These are phyloP conservation scores for Pleurotus djamor DNA, from an alignment of 768 basidiomycete genomes.

Conservation along the genomic window DNA sequence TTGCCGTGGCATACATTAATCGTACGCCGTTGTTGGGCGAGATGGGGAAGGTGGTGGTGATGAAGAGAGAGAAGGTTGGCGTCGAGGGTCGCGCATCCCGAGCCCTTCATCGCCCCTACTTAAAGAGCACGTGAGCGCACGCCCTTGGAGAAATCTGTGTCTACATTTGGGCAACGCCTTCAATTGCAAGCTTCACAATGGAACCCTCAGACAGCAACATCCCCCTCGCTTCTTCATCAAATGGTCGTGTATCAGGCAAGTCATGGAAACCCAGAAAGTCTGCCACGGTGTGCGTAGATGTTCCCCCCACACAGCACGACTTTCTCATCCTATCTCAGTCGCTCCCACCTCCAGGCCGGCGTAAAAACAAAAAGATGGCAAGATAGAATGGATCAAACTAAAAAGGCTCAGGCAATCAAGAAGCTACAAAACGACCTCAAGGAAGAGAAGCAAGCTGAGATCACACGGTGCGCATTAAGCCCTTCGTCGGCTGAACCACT, in stretches of 20 bases:
- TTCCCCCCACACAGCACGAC: conserved; percentile 4
- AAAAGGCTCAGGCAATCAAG: conserved; percentile 67
- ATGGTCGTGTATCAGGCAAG: conserved; percentile 70
- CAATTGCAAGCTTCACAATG: no score
- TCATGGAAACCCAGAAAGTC: conserved; percentile 57
- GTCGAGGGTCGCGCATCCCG: background rate
- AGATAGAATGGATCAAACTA: conserved; percentile 66
- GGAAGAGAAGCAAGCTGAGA: conserved; percentile 73
- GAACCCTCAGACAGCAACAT: conserved; percentile 11
- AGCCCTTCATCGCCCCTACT: no score
- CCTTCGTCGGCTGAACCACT: background rate
- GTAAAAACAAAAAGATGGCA: conserved; percentile 68
- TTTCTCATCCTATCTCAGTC: conserved; percentile 35
- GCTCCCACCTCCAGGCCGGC: conserved; percentile 63
- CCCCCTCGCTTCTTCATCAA: conserved; percentile 52
- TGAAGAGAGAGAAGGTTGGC: background rate
- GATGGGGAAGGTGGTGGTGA: background rate
- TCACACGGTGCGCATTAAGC: conserved; percentile 42
- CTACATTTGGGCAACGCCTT: no score
- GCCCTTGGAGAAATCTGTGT: no score
- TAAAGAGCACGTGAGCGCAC: background rate
- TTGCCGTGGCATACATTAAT: conserved; percentile 2
- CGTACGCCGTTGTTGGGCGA: conserved; percentile 3
- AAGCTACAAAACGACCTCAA: conserved; percentile 71
- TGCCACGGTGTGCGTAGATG: conserved; percentile 43